Percentiles rank a stretch among this genome's conserved stretches.
These are phyloP conservation scores for Metarhizium rileyi DNA, from an alignment of 2,329 filamentous ascomycete genomes.

Conservation along the genomic window DNA sequence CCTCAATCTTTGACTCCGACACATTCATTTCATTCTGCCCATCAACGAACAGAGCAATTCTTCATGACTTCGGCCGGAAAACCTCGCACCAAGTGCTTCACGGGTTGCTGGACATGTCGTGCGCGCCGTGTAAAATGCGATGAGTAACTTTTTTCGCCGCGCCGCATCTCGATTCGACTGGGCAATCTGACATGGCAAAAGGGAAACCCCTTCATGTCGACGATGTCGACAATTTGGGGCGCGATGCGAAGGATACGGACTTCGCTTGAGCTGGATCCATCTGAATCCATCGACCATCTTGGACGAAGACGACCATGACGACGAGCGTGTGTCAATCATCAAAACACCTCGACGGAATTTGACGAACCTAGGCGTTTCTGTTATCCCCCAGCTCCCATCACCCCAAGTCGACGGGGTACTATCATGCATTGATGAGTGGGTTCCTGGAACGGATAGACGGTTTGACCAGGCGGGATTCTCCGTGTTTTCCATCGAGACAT, in stretches of 20 bases:
- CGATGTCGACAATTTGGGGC: slow-evolving; percentile 8
- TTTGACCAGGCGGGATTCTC: slow-evolving; percentile 1
- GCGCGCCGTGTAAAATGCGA: slow-evolving; percentile 12
- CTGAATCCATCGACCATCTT: slow-evolving; percentile 3
- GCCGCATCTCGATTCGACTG: too few species aligned
- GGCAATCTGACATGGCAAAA: not conserved
- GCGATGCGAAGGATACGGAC: slow-evolving; percentile 13
- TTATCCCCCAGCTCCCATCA: slow-evolving; percentile 1
- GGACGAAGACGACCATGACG: not conserved
- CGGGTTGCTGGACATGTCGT: slow-evolving; percentile 12
- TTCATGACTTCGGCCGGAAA: not conserved
- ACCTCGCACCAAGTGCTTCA: slow-evolving; percentile 10
- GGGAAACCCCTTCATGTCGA: slow-evolving; percentile 7
- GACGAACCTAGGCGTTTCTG: not conserved
- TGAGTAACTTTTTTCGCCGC: slow-evolving; percentile 4
- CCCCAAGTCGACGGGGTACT: slow-evolving; percentile 5
- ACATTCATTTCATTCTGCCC: not conserved
- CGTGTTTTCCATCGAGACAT: not conserved
- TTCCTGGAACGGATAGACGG: not conserved
- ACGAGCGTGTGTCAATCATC: not conserved
- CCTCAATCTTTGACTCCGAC: not conserved
- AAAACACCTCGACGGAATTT: not conserved
- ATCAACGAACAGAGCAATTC: not conserved
- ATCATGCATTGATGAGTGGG: slow-evolving; percentile 9
- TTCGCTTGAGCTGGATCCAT: slow-evolving; percentile 11